phyloP scores from a whole-genome alignment of 805 yeast genomes.

The Scheffersomyces amazonensis region DNA sequence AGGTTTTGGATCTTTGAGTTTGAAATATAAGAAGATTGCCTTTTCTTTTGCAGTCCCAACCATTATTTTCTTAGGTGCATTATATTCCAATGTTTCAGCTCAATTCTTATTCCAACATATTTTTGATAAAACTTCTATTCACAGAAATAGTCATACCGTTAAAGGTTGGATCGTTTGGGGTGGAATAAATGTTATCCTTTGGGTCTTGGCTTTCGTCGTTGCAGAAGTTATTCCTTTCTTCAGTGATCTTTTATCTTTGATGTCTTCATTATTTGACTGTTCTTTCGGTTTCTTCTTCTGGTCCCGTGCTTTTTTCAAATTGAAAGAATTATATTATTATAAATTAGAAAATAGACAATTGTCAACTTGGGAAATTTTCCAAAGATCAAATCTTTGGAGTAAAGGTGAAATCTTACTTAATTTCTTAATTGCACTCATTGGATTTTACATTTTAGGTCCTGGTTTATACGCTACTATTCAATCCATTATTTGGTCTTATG shows the following conservation, averaged over 20 bases:
- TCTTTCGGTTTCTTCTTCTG: conserved; percentile 67
- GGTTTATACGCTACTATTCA: conserved; percentile 56
- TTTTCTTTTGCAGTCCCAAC: conserved; percentile 65
- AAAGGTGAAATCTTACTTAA: conserved; percentile 37
- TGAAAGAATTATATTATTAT: conserved; percentile 24
- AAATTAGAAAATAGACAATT: conserved; percentile 20
- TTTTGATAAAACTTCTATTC: conserved; percentile 40
- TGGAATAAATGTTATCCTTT: conserved; percentile 37
- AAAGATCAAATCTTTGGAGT: conserved; percentile 20
- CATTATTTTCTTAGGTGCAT: conserved; percentile 51
- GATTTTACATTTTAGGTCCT: conserved; percentile 57
- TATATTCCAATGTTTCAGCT: conserved; percentile 54
- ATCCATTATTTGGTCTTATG: conserved; percentile 51
- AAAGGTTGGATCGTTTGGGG: conserved; percentile 56
- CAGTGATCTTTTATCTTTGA: conserved; percentile 52
- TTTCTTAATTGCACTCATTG: conserved; percentile 40
- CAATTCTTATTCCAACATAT: conserved; percentile 49
- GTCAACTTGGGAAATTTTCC: conserved; percentile 22
- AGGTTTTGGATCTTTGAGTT: conserved; percentile 52
- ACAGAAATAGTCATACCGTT: conserved; percentile 46
- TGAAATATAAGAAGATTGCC: conserved; percentile 49
- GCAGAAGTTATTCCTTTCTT: conserved; percentile 68
- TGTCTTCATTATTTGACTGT: conserved; percentile 62
- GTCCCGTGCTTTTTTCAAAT: conserved; percentile 55
- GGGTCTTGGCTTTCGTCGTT: conserved; percentile 55